Evolutionary conservation across 1,284 basidiomycete genomes (phyloP), one percentile per base, ranked within the genome.

Genomic region (Ceratobasidium papillatum): DNA sequence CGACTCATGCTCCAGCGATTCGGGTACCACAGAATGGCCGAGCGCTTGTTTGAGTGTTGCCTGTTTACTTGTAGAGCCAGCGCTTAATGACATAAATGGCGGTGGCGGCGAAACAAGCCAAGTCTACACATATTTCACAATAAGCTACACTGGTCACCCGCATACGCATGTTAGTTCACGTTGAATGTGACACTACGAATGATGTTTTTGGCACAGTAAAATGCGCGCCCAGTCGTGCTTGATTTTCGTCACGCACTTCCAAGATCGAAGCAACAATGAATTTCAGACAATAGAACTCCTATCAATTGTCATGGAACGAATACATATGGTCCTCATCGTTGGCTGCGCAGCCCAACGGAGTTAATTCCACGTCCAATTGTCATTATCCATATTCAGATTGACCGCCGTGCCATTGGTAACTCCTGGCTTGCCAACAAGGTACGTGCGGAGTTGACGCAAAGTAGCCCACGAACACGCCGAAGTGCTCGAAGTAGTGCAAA

Each of bases 401-500:
- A 72, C 45, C n/a, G 69, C 58, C 11, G 47, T 51, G 7, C 69
- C 69, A 52, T 62, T 61, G 5, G 58, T 72, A 14, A 72, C 36
- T 11, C 69, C 69, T 52, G 56, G 45, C 25, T 62, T 51, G 14
- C 58, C 69, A 8, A 25, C 22, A 38, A 61, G 34, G 45, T 72
- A 72, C 1, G 69, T 72, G 47, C 69, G 69, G 14, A 72, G 69
- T 51, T 72, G 69, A 17, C 69, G 69, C 30, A 22, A 52, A 47
- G 56, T 11, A n/a, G 69, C 69, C 69, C 69, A 72, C 7, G 69
- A 62, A 25, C 69, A 72, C 8, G 30, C 30, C 19, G 56, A 19
- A 38, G n/a, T 52, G 12, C 32, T 32, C 17, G 43, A 11, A 5
- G 43, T 51, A 4, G 58, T 62, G 22, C 69, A 72, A 30, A 72